Percentiles rank a stretch among this genome's conserved stretches.
phyloP scores from a whole-genome alignment of 106 monocot species.

The Ottelia alismoides region DNA sequence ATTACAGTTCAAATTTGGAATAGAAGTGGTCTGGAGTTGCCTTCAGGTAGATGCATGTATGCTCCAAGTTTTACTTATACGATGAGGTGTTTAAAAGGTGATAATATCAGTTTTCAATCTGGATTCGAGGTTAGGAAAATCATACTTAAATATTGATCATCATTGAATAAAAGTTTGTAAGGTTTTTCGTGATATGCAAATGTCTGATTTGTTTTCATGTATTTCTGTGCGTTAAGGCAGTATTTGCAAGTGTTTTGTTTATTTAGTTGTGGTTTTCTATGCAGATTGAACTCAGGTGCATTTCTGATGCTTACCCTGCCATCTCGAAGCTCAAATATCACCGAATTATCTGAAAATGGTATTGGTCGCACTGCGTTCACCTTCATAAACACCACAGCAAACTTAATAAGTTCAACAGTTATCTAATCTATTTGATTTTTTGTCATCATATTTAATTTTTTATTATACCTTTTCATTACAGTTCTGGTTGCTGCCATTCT shows the following conservation, averaged over 20 bases:
- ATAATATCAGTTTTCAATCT: too few relatives aligned
- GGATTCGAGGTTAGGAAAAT: too few relatives aligned
- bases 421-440: background rate
- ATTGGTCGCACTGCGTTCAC: slow-evolving; percentile 57
- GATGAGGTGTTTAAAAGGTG: too few relatives aligned
- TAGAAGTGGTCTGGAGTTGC: too few relatives aligned
- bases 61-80: too few relatives aligned
- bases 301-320: slow-evolving; percentile 54
- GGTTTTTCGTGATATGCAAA: too few relatives aligned
- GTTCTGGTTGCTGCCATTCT: background rate
- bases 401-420: background rate
- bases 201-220: background rate
- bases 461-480: slow-evolving; percentile 64
- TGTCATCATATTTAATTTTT: background rate
- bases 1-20: too few relatives aligned
- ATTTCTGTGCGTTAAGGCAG: background rate
- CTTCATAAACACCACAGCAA: slow-evolving; percentile 25
- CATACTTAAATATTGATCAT: too few relatives aligned
- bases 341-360: slow-evolving; percentile 58
- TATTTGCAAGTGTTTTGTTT: background rate
- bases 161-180: too few relatives aligned
- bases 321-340: slow-evolving; percentile 72
- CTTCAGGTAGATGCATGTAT: too few relatives aligned
- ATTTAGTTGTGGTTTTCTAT: background rate
- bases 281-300: background rate